Conservation (phyloP, 768 basidiomycete genomes). For the Pulveroboletus sp. region DNA sequence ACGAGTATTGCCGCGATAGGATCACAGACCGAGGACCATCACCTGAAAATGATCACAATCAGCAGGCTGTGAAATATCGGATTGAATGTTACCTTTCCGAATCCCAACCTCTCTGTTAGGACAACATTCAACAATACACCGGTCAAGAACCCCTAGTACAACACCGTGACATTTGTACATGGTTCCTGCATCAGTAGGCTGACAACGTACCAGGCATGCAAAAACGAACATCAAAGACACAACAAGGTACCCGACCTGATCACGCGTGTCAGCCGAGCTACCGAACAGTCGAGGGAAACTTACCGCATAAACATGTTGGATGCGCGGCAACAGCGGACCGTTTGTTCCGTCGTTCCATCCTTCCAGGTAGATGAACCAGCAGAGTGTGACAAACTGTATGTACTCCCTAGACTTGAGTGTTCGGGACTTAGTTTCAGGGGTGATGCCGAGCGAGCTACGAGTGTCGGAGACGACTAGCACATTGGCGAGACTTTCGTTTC, state of each 20-base stretch:
- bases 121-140: constrained; percentile 48
- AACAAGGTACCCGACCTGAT: constrained; percentile 46
- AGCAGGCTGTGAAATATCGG: neutral
- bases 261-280: neutral
- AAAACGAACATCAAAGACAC: constrained; percentile 56
- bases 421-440: constrained; percentile 2
- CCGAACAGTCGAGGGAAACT: neutral
- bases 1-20: neutral
- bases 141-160: constrained; percentile 40
- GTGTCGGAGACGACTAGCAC: neutral
- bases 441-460: neutral
- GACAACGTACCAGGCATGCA: constrained; percentile 38
- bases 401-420: constrained; percentile 12
- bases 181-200: neutral
- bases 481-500: neutral
- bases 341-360: constrained; percentile 81
- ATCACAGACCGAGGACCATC: constrained; percentile 35
- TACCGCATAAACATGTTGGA: constrained; percentile 57
- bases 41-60: constrained; percentile 26
- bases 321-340: constrained; percentile 71
- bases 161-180: constrained; percentile 20
- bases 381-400: constrained; percentile 57
- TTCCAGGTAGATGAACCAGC: constrained; percentile 54
- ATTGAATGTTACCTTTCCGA: constrained; percentile 36
- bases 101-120: constrained; percentile 41